Percentiles rank a stretch among this genome's conserved stretches.
Conservation (phyloP, 2,329 filamentous ascomycete species). For the Fusarium hainanense region DNA sequence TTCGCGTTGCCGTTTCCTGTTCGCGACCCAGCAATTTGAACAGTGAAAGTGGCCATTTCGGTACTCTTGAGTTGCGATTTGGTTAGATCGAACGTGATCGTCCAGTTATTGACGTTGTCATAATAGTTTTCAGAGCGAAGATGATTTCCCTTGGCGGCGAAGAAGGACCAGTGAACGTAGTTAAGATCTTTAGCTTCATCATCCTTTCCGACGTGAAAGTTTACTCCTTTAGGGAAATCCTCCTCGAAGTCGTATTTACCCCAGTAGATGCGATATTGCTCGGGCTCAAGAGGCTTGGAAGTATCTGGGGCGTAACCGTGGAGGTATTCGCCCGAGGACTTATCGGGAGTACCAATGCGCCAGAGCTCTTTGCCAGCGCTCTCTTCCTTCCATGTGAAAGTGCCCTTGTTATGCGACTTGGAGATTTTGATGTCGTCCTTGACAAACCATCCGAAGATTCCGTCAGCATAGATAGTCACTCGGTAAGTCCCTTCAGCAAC, state of each 20-base stretch:
- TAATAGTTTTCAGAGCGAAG: constrained; percentile 55
- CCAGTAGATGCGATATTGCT: constrained; percentile 70
- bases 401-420: not conserved
- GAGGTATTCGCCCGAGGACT: constrained; percentile 67
- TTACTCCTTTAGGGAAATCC: constrained; percentile 68
- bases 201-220: constrained; percentile 64
- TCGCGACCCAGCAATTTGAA: constrained; percentile 29
- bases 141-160: constrained; percentile 64
- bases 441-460: constrained; percentile 34
- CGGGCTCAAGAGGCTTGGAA: constrained; percentile 60
- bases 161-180: constrained; percentile 73
- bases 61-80: constrained; percentile 31
- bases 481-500: constrained; percentile 32
- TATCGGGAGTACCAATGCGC: constrained; percentile 54
- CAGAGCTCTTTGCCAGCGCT: constrained; percentile 28
- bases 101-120: constrained; percentile 68
- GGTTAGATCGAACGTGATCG: constrained; percentile 62
- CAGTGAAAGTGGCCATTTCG: constrained; percentile 50
- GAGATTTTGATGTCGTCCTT: constrained; percentile 56
- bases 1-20: constrained; percentile 35
- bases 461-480: constrained; percentile 35
- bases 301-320: constrained; percentile 64
- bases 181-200: constrained; percentile 63
- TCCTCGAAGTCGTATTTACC: constrained; percentile 65
- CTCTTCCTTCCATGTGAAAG: constrained; percentile 30